Base-by-base conservation (phyloP, 2,329 filamentous ascomycete genomes). In the Venturiaceae sp. region DNA sequence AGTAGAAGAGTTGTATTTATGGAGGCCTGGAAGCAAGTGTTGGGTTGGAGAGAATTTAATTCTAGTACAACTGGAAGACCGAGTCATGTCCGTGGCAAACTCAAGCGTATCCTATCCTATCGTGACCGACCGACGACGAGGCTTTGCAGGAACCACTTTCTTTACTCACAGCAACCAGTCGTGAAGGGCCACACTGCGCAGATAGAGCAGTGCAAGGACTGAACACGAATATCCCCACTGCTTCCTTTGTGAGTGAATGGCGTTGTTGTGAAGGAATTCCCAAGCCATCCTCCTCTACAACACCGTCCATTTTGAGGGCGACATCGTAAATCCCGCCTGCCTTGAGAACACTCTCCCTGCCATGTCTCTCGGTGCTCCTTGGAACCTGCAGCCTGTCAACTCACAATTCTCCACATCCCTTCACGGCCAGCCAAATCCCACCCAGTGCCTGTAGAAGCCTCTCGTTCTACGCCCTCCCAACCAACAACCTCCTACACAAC, bases 401-500 rank as follows among this genome's bases (percentile, higher is more conserved):
- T 30, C 26, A n/a, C 39, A 30, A 5, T 28, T 13, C 32, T 21
- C 8, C 19, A 44, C 37, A 28, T 1, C 9, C 26, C 28, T 21
- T 5, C 16, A 19, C 34, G 14, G 16, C 16, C 16, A 21, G 3
- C 19, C 32, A 44, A 34, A 14, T 26, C 13, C 23, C 36, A 5
- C 33, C 33, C 34, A 30, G 30, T 32, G 32, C 54, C 28, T 11
- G 8, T 30, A 19, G 52, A 26, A n/a, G 32, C 32, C 32, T 36
- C 6, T 36, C 33, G 33, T 36, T 56, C 52, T 11, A 16, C 32
- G 28, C 53, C 28, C 46, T 26, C 36, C 30, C 23, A 34, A 33
- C 8, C 44, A 50, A 33, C 8, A 30, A 8, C 52, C 52, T 34
- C 30, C 33, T 57, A 67, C 59, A 58, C 74, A 74, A 72, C 67